Conservation (phyloP, 805 yeast genomes). For the Wickerhamomyces mucosus region DNA sequence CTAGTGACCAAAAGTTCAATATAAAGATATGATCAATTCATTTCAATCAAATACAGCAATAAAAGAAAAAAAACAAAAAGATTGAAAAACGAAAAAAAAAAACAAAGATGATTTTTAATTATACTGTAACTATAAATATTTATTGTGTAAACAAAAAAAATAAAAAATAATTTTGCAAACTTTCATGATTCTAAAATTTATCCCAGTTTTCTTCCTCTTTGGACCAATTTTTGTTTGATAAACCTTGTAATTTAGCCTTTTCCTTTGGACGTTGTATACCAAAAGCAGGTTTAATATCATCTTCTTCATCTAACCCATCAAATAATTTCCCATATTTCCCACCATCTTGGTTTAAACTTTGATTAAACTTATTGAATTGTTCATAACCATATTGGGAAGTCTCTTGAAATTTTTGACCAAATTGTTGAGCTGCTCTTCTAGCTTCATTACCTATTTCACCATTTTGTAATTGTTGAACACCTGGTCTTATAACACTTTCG, state of each 20-base stretch:
- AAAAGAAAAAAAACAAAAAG: no score
- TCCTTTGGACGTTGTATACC: slow-evolving; percentile 52
- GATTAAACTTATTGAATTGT: slow-evolving; percentile 36
- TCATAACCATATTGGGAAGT: slow-evolving; percentile 71
- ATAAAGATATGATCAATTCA: no score
- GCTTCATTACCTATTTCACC: slow-evolving; percentile 79
- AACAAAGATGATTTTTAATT: no score
- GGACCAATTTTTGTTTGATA: slow-evolving; percentile 31
- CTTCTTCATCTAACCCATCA: slow-evolving; percentile 39
- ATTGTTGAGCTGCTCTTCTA: slow-evolving; percentile 88
- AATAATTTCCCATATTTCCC: slow-evolving; percentile 44
- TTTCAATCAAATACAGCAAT: no score
- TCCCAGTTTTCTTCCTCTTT: slow-evolving; percentile 61
- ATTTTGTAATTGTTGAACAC: slow-evolving; percentile 68
- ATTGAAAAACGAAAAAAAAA: no score
- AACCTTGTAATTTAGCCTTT: slow-evolving; percentile 47
- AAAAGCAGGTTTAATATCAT: slow-evolving; percentile 51
- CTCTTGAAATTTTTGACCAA: slow-evolving; percentile 89
- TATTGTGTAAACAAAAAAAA: neutral
- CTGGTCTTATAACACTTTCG: slow-evolving; percentile 86
- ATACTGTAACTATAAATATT: no score
- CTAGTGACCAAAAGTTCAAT: no score
- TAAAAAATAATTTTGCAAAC: neutral
- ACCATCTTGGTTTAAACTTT: slow-evolving; percentile 16
- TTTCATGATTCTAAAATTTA: slow-evolving; percentile 35